Evolutionary conservation across 2,329 filamentous ascomycete genomes (phyloP).

Genomic region (Apiospora pterosperma): DNA sequence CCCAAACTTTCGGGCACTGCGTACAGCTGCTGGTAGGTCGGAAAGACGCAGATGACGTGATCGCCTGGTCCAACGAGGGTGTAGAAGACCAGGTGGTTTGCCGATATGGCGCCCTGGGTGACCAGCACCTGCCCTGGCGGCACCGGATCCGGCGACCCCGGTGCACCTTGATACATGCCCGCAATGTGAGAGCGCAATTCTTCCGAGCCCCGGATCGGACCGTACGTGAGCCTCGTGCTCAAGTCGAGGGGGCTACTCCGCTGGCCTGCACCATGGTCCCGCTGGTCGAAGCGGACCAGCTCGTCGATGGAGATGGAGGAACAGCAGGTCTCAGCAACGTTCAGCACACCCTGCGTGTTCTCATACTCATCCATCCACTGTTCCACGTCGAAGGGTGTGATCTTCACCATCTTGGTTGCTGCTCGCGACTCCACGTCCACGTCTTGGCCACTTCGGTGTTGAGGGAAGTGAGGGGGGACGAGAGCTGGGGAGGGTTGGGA

Average conservation of each 20-base stretch:
- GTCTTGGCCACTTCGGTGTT: background rate
- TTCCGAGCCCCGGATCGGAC: conserved; percentile 65
- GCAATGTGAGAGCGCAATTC: conserved; percentile 63
- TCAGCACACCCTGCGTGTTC: conserved; percentile 53
- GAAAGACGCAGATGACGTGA: conserved; percentile 83
- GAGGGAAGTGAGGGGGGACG: background rate
- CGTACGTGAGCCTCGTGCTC: conserved; percentile 66
- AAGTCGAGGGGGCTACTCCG: conserved; percentile 36
- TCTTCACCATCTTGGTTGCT: conserved; percentile 48
- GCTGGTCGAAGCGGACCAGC: conserved; percentile 55
- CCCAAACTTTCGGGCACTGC: conserved; percentile 70
- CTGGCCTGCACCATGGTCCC: conserved; percentile 19
- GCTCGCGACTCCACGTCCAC: background rate
- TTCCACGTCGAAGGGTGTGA: conserved; percentile 68
- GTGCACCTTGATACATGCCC: conserved; percentile 54
- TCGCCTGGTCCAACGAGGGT: conserved; percentile 69
- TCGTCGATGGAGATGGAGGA: conserved; percentile 71
- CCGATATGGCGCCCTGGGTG: conserved; percentile 75
- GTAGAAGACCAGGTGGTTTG: conserved; percentile 81
- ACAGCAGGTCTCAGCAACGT: conserved; percentile 78
- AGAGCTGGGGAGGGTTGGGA: too few relatives aligned
- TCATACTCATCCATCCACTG: conserved; percentile 65
- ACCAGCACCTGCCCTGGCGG: conserved; percentile 65
- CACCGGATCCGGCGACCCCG: conserved; percentile 30
- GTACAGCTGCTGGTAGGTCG: conserved; percentile 84